A percentile compares a stretch with the other conserved stretches of the same genome.
These are phyloP conservation scores for Priceomyces haplophilus DNA, from an alignment of 805 yeast species.

Conservation along the genomic window DNA sequence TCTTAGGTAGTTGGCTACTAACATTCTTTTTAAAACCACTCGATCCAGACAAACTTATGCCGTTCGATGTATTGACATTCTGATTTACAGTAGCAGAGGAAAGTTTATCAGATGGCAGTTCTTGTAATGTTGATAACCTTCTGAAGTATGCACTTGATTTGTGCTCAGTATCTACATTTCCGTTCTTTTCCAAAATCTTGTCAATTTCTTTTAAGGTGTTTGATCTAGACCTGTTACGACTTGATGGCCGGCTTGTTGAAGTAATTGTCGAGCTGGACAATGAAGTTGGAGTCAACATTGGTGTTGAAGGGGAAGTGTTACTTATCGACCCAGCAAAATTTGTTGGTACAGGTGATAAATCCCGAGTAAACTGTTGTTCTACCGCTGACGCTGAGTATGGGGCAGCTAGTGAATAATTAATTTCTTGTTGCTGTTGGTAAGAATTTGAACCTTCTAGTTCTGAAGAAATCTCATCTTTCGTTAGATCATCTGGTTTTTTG, in stretches of 20 bases:
- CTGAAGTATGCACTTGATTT: conserved; percentile 63
- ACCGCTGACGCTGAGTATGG: conserved; percentile 25
- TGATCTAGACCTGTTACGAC: conserved; percentile 29
- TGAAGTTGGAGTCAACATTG: conserved; percentile 13
- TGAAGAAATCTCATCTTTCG: neutral
- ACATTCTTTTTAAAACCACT: neutral
- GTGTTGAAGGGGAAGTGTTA: conserved; percentile 13
- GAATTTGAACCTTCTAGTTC: conserved; percentile 1
- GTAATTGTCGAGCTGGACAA: conserved; percentile 4
- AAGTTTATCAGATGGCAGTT: conserved; percentile 35
- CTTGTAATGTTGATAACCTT: conserved; percentile 63
- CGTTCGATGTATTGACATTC: neutral
- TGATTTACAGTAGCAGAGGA: neutral
- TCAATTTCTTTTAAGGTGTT: conserved; percentile 36
- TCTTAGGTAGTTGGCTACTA: conserved; percentile 2
- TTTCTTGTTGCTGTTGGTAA: no score
- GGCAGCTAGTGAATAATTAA: neutral
- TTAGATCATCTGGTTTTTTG: conserved; percentile 34
- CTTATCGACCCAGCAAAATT: conserved; percentile 12
- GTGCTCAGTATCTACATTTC: conserved; percentile 41
- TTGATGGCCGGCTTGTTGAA: conserved; percentile 12
- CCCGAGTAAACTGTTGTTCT: conserved; percentile 12
- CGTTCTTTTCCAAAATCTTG: conserved; percentile 34
- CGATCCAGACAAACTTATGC: neutral
- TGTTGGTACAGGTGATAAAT: conserved; percentile 14